Percentiles rank a stretch among this genome's conserved stretches.
Evolutionary conservation across 768 basidiomycete genomes (phyloP).

Genomic region (Tremella fuciformis): DNA sequence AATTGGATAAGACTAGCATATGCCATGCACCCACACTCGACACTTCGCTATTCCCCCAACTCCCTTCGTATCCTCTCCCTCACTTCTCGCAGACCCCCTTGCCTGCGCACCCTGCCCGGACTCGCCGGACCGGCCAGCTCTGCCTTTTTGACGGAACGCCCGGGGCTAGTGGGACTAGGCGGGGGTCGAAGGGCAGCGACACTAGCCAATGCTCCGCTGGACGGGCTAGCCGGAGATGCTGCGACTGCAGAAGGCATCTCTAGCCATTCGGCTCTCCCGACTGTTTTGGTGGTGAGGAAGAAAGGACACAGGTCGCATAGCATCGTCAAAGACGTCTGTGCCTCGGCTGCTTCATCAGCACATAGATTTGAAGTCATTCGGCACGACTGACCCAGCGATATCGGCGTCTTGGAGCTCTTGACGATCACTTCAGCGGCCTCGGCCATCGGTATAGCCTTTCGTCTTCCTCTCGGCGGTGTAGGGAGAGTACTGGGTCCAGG

Average conservation of each 20-base stretch:
- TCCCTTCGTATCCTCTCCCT: conserved; percentile 51
- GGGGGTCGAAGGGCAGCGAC: not conserved
- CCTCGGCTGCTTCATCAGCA: conserved; percentile 41
- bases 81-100: conserved; percentile 50
- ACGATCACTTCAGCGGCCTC: conserved; percentile 52
- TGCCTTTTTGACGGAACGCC: not conserved
- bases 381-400: conserved; percentile 42
- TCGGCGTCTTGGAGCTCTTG: conserved; percentile 51
- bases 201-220: not conserved
- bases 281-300: conserved; percentile 43
- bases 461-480: conserved; percentile 30
- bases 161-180: conserved; percentile 4
- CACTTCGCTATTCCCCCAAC: conserved; percentile 28
- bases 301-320: conserved; percentile 49
- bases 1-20: too few relatives aligned
- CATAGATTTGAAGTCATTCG: not conserved
- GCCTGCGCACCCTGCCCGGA: conserved; percentile 41
- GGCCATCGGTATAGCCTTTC: conserved; percentile 47
- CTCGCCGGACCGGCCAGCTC: conserved; percentile 41
- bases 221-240: not conserved
- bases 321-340: conserved; percentile 46
- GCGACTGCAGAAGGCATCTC: conserved; percentile 45
- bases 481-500: conserved; percentile 25
- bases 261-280: conserved; percentile 47
- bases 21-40: too few relatives aligned